Conservation (phyloP, 148 eudicot genomes). For the Camellia granthamiana region DNA sequence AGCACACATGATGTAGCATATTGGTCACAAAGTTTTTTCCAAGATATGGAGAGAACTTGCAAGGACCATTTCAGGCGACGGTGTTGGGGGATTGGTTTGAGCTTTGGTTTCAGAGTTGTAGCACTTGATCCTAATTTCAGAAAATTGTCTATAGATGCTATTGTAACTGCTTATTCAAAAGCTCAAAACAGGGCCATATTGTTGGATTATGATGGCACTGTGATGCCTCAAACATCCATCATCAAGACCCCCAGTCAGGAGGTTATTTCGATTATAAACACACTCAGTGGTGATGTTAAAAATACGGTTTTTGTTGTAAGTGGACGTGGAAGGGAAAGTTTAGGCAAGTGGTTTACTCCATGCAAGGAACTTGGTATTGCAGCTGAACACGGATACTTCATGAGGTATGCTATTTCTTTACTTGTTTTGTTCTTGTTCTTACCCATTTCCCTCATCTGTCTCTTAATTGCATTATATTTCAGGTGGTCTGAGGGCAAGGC, state of each 20-base stretch:
- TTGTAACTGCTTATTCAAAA: conserved; percentile 39
- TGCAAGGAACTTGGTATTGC: conserved; percentile 45
- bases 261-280: conserved; percentile 31
- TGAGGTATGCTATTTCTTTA: conserved; percentile 28
- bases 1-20: conserved; percentile 48
- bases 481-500: conserved; percentile 40
- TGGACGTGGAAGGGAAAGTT: conserved; percentile 44
- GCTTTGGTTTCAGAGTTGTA: conserved; percentile 49
- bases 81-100: conserved; percentile 50
- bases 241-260: conserved; percentile 39
- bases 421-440: neutral
- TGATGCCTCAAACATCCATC: conserved; percentile 50
- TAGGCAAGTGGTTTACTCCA: conserved; percentile 49
- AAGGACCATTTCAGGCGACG: conserved; percentile 39
- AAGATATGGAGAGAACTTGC: conserved; percentile 50
- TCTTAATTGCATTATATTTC: conserved; percentile 6
- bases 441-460: neutral
- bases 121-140: conserved; percentile 48
- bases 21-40: conserved; percentile 47
- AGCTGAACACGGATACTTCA: conserved; percentile 49
- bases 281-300: conserved; percentile 26
- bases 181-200: conserved; percentile 44
- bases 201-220: conserved; percentile 46
- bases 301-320: conserved; percentile 47
- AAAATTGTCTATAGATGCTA: conserved; percentile 40